Conservation (phyloP, 2,329 filamentous ascomycete genomes). For the Penicillium paneum region DNA sequence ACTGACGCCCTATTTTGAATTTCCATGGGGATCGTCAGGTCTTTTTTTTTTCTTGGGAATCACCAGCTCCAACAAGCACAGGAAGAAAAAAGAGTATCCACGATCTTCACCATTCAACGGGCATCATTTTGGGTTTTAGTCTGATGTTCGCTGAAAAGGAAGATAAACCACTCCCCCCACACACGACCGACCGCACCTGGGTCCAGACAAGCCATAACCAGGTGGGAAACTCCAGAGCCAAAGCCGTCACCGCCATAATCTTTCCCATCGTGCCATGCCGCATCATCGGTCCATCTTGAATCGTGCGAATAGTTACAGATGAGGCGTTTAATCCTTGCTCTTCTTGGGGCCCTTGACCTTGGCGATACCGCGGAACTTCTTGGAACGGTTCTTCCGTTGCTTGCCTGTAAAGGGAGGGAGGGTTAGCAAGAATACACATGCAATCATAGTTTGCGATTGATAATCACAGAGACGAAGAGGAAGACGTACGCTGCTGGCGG, state of each 20-base stretch:
- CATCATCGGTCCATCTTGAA: conserved; percentile 20
- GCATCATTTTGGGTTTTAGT: conserved; percentile 15
- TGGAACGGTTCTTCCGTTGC: conserved; percentile 99
- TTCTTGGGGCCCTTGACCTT: conserved; percentile 99
- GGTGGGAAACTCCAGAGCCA: conserved; percentile 22
- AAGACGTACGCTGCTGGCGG: conserved; percentile 95
- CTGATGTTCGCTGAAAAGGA: conserved; percentile 15
- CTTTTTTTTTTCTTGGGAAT: conserved; percentile 12
- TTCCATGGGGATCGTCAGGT: conserved; percentile 18
- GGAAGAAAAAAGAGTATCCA: conserved; percentile 12
- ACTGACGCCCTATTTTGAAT: conserved; percentile 22
- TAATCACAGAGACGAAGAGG: background rate
- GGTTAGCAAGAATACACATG: conserved; percentile 1
- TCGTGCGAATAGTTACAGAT: conserved; percentile 13
- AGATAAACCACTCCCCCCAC: conserved; percentile 12
- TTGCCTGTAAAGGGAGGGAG: conserved; percentile 68
- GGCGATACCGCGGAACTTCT: conserved; percentile 95
- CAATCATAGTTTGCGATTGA: background rate
- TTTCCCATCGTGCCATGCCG: conserved; percentile 21
- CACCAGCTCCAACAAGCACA: conserved; percentile 12
- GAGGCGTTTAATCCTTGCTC: conserved; percentile 68
- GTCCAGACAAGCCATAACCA: conserved; percentile 7
- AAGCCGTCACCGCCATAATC: conserved; percentile 23
- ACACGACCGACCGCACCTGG: conserved; percentile 13
- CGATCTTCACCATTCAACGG: conserved; percentile 13